Percentiles rank a stretch among this genome's conserved stretches.
Conservation (phyloP, 2,329 filamentous ascomycete species). For the Aspergillus sp. region DNA sequence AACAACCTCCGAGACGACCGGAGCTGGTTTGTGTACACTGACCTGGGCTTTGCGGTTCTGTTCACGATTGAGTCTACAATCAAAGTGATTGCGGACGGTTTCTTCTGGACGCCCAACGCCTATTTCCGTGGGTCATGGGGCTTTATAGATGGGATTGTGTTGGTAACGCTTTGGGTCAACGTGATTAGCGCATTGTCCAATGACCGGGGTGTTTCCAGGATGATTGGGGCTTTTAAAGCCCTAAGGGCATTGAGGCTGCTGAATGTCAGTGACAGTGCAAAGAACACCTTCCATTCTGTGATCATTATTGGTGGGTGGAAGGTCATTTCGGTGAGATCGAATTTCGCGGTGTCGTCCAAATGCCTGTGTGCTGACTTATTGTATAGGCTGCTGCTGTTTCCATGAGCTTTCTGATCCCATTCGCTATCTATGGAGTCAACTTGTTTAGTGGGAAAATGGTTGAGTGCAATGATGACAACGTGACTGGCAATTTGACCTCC, state of each 20-base stretch:
- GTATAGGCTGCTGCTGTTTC: conserved; percentile 75
- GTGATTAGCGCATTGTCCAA: conserved; percentile 73
- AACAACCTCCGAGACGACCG: conserved; percentile 63
- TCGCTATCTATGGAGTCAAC: conserved; percentile 91
- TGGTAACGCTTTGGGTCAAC: conserved; percentile 92
- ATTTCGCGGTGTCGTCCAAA: too few species aligned
- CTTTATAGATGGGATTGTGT: conserved; percentile 82
- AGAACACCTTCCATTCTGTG: conserved; percentile 92
- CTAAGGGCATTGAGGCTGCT: conserved; percentile 81
- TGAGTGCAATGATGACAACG: conserved; percentile 63
- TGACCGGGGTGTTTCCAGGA: conserved; percentile 75
- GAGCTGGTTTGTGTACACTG: conserved; percentile 94
- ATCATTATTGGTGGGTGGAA: conserved; percentile 94
- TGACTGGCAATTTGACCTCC: conserved; percentile 49
- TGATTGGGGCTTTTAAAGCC: conserved; percentile 94
- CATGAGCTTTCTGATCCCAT: conserved; percentile 85
- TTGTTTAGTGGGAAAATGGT: conserved; percentile 78
- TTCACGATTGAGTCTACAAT: conserved; percentile 81
- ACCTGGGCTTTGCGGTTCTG: conserved; percentile 76
- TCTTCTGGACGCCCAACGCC: conserved; percentile 94
- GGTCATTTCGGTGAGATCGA: conserved; percentile 64
- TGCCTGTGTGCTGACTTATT: conserved; percentile 3
- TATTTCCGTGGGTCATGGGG: conserved; percentile 97
- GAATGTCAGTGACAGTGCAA: conserved; percentile 91
- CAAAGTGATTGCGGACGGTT: conserved; percentile 90